Evolutionary conservation across 2,329 filamentous ascomycete species (phyloP), one percentile per base, ranked within the genome.

Genomic region (Tolypocladium tundrense): DNA sequence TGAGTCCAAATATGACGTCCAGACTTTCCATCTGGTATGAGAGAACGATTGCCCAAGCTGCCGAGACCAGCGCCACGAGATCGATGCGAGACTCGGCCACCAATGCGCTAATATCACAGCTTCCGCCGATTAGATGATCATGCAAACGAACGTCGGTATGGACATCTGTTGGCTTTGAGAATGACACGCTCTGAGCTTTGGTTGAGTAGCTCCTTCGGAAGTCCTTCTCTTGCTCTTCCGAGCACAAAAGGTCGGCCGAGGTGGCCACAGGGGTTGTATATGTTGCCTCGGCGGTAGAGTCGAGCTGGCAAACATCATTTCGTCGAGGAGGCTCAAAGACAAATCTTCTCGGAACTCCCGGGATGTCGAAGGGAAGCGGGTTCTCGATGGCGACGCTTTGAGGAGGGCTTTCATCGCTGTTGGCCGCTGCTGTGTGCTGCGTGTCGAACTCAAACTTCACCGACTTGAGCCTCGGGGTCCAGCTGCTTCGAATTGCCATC

Each of bases 371-470:
- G 13, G 54, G 14, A 35, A 51, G n/a, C 2, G 54, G 54, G 21
- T 41, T 56, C 14, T 56, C 54, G 54, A 56, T 40, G 3, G 51
- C 16, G 33, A 56, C 43, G 21, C 19, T 13, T 35, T 51, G 54
- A 35, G 43, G 33, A 4, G 3, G 4, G 19, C 3, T 39, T 27
- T 31, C 41, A 9, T 21, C 19, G 21, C 6, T 8, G 33, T 8
- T 37, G 14, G 24, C 9, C 10, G 43, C 10, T 16, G 7, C 37
- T 6, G 33, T 19, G 1, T 33, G 21, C 10, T 40, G 16, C 21
- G 54, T 50, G 37, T 51, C 54, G 42, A 56, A 56, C 35, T 56
- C 54, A n/a, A 56, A 56, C 45, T 56, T 56, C 13, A 56, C 54
- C 11, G 54, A 56, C 35, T 56, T 56, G 35, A 56, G 43, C 19